Evolutionary conservation across 2,329 filamentous ascomycete genomes (phyloP).

Genomic region (Venturia effusa): DNA sequence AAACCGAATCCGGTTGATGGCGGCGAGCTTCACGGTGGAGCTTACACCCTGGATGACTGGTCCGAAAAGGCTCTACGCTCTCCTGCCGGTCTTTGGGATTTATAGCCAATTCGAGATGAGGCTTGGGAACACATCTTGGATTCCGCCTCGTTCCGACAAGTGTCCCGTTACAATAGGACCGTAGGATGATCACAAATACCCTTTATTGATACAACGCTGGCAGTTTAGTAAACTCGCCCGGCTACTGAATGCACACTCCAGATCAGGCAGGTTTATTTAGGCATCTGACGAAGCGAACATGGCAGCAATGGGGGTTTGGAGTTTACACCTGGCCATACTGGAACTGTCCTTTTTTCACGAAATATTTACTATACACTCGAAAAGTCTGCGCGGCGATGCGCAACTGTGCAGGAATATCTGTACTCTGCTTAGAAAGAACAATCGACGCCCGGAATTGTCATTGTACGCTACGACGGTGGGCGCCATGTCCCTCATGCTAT

Average conservation of each 20-base stretch:
- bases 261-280: background rate
- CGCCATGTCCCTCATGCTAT: background rate
- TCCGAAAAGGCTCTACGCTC: background rate
- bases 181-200: background rate
- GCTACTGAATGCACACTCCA: background rate
- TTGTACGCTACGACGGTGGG: background rate
- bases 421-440: background rate
- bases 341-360: background rate
- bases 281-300: slow-evolving; percentile 1
- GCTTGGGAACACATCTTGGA: too few relatives aligned
- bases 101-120: too few relatives aligned
- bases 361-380: background rate
- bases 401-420: background rate
- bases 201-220: background rate
- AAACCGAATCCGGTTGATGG: background rate
- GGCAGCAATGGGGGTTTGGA: background rate
- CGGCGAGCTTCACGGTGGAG: background rate
- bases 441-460: background rate
- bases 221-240: background rate
- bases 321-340: background rate
- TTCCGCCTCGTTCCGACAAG: background rate
- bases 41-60: background rate
- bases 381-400: background rate
- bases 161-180: background rate
- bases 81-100: background rate